These are phyloP conservation scores for Raphanus hybrid DNA, from an alignment of 441 rosid genomes.

Conservation along the genomic window DNA sequence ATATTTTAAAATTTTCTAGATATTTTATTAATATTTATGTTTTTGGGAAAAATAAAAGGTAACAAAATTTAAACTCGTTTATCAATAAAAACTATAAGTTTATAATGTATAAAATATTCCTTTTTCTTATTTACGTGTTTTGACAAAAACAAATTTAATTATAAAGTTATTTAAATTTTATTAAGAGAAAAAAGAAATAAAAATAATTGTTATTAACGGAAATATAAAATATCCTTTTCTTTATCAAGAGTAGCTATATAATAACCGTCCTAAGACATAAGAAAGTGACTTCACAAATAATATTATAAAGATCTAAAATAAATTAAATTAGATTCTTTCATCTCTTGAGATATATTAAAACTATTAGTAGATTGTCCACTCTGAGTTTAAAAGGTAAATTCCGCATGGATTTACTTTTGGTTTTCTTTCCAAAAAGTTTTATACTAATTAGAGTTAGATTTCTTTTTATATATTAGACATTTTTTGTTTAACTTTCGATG, in stretches of 20 bases:
- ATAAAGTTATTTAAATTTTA: no score
- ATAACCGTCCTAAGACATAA: background rate
- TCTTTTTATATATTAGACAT: background rate
- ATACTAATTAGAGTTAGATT: background rate
- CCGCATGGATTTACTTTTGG: background rate
- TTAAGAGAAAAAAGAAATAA: no score
- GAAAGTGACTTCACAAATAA: background rate
- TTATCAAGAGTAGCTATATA: background rate
- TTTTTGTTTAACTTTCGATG: background rate
- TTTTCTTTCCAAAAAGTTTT: background rate
- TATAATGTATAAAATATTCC: no score
- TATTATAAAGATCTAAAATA: background rate
- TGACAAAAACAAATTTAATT: no score
- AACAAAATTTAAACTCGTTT: no score
- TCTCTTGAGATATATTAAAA: background rate
- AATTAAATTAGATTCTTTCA: background rate
- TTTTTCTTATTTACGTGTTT: no score
- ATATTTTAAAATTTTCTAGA: no score
- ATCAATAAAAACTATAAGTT: no score
- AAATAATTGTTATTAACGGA: background rate
- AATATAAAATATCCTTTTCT: no score
- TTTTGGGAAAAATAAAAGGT: no score
- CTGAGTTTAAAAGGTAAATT: background rate
- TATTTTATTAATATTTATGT: no score
- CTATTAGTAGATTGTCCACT: background rate